Evolutionary conservation across 2,329 filamentous ascomycete genomes (phyloP).

Genomic region (Colletotrichum sansevieriae): DNA sequence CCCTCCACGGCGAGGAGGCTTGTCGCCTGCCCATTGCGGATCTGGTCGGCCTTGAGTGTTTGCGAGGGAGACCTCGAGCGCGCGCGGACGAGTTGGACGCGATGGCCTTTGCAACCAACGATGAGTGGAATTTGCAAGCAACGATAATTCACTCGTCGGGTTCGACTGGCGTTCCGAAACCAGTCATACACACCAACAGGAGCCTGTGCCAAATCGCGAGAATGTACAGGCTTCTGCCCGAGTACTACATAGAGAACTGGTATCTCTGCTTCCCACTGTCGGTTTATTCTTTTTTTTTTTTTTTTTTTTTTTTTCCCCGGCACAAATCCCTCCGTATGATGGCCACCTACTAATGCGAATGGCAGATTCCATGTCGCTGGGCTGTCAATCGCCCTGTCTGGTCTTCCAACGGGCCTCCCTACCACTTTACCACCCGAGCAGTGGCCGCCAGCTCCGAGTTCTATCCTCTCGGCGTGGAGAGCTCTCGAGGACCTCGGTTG

Average conservation of each 20-base stretch:
- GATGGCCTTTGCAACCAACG: not conserved
- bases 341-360: not conserved
- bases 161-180: slow-evolving; percentile 30
- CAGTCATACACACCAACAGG: slow-evolving; percentile 31
- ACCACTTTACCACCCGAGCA: slow-evolving; percentile 19
- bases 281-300: not conserved
- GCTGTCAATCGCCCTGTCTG: slow-evolving; percentile 3
- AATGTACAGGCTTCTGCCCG: slow-evolving; percentile 29
- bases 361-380: slow-evolving; percentile 31
- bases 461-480: slow-evolving; percentile 29
- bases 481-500: not conserved
- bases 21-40: not conserved
- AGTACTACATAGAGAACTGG: slow-evolving; percentile 34
- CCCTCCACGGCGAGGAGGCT: not conserved
- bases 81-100: too few species aligned
- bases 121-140: slow-evolving; percentile 32
- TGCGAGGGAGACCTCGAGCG: not conserved
- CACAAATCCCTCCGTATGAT: too few species aligned
- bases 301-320: too few species aligned
- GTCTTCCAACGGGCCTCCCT: slow-evolving; percentile 26
- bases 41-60: not conserved
- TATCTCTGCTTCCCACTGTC: slow-evolving; percentile 35
- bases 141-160: slow-evolving; percentile 39
- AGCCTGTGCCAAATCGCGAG: slow-evolving; percentile 29
- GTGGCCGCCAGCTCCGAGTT: slow-evolving; percentile 36